Conservation (phyloP, 2,329 filamentous ascomycete genomes). For the Aspergillus sp. region DNA sequence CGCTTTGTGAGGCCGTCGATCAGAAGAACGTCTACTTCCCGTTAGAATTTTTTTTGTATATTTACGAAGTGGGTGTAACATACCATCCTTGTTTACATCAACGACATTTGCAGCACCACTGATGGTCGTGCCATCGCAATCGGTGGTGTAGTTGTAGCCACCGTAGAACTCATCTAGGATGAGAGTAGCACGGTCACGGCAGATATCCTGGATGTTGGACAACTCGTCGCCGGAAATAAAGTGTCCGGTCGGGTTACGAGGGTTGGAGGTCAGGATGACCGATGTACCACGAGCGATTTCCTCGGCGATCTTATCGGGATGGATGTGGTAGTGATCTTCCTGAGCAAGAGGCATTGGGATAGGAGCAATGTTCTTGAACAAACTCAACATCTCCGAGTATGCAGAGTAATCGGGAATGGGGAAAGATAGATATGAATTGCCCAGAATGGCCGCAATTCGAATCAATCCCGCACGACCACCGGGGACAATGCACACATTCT, state of each 20-base stretch:
- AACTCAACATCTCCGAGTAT: constrained; percentile 94
- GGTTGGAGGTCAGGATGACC: constrained; percentile 93
- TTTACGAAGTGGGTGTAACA: constrained; percentile 7
- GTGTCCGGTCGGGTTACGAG: constrained; percentile 88
- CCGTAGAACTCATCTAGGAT: constrained; percentile 97
- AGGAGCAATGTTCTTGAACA: constrained; percentile 91
- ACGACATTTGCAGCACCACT: constrained; percentile 86
- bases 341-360: constrained; percentile 82
- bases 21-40: constrained; percentile 71
- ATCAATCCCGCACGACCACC: constrained; percentile 91
- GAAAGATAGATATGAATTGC: constrained; percentile 89
- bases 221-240: constrained; percentile 84
- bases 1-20: constrained; percentile 96
- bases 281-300: constrained; percentile 83
- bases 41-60: neutral
- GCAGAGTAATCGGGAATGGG: constrained; percentile 95
- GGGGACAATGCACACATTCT: constrained; percentile 95
- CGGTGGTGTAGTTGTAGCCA: constrained; percentile 91
- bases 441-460: constrained; percentile 88
- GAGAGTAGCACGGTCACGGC: constrained; percentile 83
- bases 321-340: constrained; percentile 88
- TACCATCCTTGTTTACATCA: constrained; percentile 76
- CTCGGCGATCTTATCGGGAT: constrained; percentile 87
- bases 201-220: constrained; percentile 88
- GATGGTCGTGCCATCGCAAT: constrained; percentile 88